Conservation (phyloP, 495 filamentous ascomycete genomes). For the Penicillium coffeae region DNA sequence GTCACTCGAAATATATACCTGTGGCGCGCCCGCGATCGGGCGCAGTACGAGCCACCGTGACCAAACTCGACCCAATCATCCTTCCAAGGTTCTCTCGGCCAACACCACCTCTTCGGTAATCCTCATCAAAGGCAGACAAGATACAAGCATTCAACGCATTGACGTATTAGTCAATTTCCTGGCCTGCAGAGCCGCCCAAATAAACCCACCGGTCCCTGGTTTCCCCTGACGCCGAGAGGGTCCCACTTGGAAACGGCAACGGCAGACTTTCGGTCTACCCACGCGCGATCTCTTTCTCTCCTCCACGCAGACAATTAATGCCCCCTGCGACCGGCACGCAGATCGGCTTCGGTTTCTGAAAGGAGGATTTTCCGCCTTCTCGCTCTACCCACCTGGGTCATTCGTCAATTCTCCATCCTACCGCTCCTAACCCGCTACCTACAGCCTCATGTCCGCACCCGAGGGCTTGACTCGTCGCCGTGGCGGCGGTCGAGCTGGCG, state of each 20-base stretch:
- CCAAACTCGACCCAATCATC: constrained; percentile 18
- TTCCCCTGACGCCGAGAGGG: constrained; percentile 31
- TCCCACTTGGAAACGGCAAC: constrained; percentile 27
- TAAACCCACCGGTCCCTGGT: constrained; percentile 23
- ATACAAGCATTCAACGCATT: constrained; percentile 1
- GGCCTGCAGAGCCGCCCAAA: background rate
- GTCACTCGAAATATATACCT: constrained; percentile 2
- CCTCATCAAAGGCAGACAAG: background rate
- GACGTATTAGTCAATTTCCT: background rate
- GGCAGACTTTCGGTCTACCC: constrained; percentile 27
- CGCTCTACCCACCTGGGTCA: constrained; percentile 8
- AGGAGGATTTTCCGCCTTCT: background rate
- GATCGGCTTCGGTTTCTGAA: constrained; percentile 14
- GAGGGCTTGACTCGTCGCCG: constrained; percentile 73
- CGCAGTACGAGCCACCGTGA: constrained; percentile 16
- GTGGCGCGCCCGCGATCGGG: constrained; percentile 1
- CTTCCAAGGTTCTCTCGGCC: constrained; percentile 2
- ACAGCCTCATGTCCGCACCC: constrained; percentile 57
- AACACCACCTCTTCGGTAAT: background rate
- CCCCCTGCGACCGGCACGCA: constrained; percentile 28
- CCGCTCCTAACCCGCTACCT: constrained; percentile 15
- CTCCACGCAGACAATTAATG: constrained; percentile 18
- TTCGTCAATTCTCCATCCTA: constrained; percentile 1
- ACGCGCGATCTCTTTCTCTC: constrained; percentile 20
- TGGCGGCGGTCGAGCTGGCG: constrained; percentile 61